Evolutionary conservation across 1,284 basidiomycete species (phyloP), one percentile per base, ranked within the genome.

Genomic region (Boletellus deceptivus): DNA sequence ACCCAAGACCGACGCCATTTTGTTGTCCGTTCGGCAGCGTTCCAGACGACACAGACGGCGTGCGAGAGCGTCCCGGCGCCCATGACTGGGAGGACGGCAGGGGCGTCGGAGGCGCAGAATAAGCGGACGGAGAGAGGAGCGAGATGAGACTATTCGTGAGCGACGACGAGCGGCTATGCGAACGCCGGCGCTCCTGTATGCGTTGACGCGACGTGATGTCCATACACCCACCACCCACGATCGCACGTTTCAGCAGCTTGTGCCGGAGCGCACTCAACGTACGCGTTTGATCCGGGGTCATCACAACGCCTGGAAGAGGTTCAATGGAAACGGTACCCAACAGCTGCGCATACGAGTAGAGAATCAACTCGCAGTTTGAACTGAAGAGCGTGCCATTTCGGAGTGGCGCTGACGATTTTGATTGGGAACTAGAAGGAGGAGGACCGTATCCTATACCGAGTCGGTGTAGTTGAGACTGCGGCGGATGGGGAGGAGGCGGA

Each of bases 281-380:
- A 3, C 72, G 70, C 3, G 65, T 57, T 43, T 81, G 77, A 35
- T 75, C 76, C 3, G 63, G 63, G 6, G 68, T 63, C 46, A 67
- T 60, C 31, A 57, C 50, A 6, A 60, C 55, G 16, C 65, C 65
- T 5, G 70, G 61, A n/a, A 70, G 53, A 9, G 75, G 68, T 2
- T 65, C 62, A 48, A 78, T 57, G 27, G 79, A 74, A 46, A 86
- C 72, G 0, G 75, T 79, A 3, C 91, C 92, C n/a, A 81, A 73
- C 24, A 94, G 75, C 59, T 93, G 91, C 0, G 86, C 89, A 63
- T 93, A 94, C 0, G 91, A 84, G 69, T 93, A 95, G 1, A 94
- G 75, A n/a, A 94, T 79, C 11, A 89, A 72, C 57, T 92, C 87
- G 8, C 78, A 77, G 50, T 79, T 79, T 3, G 74, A 60, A 40